Conservation (phyloP, 2,329 filamentous ascomycete genomes). For the Penicillium crustosum region DNA sequence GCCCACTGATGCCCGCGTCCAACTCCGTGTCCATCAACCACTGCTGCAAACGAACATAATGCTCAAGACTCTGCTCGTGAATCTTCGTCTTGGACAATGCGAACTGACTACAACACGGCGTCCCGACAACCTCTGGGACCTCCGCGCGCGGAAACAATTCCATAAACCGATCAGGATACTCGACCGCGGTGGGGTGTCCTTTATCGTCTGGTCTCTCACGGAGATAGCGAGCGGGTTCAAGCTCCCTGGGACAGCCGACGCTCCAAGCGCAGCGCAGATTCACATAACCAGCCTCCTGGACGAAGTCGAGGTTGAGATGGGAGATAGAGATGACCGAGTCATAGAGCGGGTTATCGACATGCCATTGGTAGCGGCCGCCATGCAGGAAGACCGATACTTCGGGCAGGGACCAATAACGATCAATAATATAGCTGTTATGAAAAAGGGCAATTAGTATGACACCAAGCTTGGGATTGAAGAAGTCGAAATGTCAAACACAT, state of each 20-base stretch:
- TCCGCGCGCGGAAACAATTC: slow-evolving; percentile 42
- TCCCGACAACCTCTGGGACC: slow-evolving; percentile 45
- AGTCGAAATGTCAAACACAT: background rate
- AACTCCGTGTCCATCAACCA: slow-evolving; percentile 51
- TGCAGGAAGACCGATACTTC: slow-evolving; percentile 46
- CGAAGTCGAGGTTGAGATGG: slow-evolving; percentile 30
- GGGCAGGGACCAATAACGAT: slow-evolving; percentile 40
- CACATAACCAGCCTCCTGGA: slow-evolving; percentile 36
- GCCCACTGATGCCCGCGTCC: slow-evolving; percentile 48
- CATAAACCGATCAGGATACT: slow-evolving; percentile 40
- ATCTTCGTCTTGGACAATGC: slow-evolving; percentile 49
- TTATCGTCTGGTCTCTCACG: slow-evolving; percentile 27
- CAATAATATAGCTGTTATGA: slow-evolving; percentile 21
- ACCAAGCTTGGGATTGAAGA: too few species aligned
- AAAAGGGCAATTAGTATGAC: background rate
- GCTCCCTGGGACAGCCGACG: slow-evolving; percentile 39
- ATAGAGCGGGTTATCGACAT: slow-evolving; percentile 29
- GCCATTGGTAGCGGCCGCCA: slow-evolving; percentile 47
- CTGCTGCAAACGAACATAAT: slow-evolving; percentile 48
- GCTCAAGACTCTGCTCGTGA: slow-evolving; percentile 39
- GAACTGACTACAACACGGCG: slow-evolving; percentile 55
- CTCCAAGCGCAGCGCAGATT: slow-evolving; percentile 36
- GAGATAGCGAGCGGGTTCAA: slow-evolving; percentile 34
- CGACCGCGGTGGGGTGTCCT: slow-evolving; percentile 28
- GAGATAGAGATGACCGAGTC: slow-evolving; percentile 29